A percentile compares a stretch with the other conserved stretches of the same genome.
Conservation (phyloP, 1,284 basidiomycete species). For the Vanrija humicola region DNA sequence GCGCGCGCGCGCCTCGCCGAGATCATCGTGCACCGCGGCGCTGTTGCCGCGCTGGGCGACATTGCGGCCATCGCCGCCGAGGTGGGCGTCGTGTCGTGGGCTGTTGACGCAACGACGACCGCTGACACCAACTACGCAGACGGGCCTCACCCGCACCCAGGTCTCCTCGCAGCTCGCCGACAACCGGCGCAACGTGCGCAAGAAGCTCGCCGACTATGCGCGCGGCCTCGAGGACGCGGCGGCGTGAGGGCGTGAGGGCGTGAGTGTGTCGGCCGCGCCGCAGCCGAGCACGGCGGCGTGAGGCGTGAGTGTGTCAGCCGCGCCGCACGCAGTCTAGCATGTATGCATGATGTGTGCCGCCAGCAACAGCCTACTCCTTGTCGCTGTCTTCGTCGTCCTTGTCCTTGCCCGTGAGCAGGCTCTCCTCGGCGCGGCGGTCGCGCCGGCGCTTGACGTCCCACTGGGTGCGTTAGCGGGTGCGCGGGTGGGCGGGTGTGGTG, state of each 20-base stretch:
- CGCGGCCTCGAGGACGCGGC: too few species aligned
- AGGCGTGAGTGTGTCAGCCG: too few species aligned
- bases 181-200: slow-evolving; percentile 28
- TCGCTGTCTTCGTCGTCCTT: slow-evolving; percentile 4
- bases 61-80: slow-evolving; percentile 16
- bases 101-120: too few species aligned
- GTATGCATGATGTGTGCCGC: too few species aligned
- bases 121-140: slow-evolving; percentile 14
- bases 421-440: slow-evolving; percentile 8
- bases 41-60: slow-evolving; percentile 11
- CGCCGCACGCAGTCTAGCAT: too few species aligned
- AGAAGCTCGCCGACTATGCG: background rate
- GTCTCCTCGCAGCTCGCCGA: slow-evolving; percentile 28
- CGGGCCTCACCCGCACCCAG: slow-evolving; percentile 30
- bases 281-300: too few species aligned
- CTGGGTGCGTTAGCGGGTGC: slow-evolving; percentile 15
- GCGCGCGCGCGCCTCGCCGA: slow-evolving; percentile 12
- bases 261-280: too few species aligned
- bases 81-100: slow-evolving; percentile 15
- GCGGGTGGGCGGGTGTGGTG: too few species aligned
- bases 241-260: too few species aligned
- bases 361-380: background rate
- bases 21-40: slow-evolving; percentile 22
- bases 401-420: background rate
- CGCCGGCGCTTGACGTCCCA: slow-evolving; percentile 48